Evolutionary conservation across 352 stramenopile species (phyloP), one percentile per base, ranked within the genome.

Genomic region (Phytophthora cactorum): DNA sequence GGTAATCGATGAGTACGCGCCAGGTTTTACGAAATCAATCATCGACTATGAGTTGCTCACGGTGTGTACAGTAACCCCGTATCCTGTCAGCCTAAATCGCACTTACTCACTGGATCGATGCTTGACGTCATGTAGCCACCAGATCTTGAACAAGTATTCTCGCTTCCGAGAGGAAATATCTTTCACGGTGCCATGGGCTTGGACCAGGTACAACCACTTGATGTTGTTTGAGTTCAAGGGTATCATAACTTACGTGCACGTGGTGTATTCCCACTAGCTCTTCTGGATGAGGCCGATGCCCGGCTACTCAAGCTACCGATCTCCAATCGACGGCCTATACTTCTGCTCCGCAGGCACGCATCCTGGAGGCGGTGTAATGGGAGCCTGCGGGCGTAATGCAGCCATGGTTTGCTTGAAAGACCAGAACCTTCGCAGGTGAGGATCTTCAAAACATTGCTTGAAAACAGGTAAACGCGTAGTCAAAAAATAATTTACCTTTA

Each of bases 351-450:
- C 91, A 9, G 90, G 90, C 1, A 93, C 88, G 1, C 92, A 98
- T 44, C 91, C 91, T 27, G 92, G 91, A 4, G 91, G 91, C n/a
- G 91, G 91, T 43, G 91, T 97, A 22, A 97, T 97, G 91, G 91
- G 91, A 10, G 91, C 91, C 3, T 89, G 86, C 43, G 91, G 91
- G 3, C 77, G 91, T 15, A 97, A 98, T 57, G 86, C 83, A 0
- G 91, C 91, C 4, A 79, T 86, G 66, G 76, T 90, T 0, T 90
- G 78, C 58, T 62, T 94, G 50, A 88, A 86, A 52, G 84, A 94
- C 58, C 88, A 38, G 47, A 53, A 39, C 11, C 4, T 29, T 22
- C 9, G 7, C 46, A 52, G 25, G 27, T 52, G 46, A 52, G 46
- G 4, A 36, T 51, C 45, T 22, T 22, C 0, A 1, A 22, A 22